Evolutionary conservation across 192 early-diverging fungal genomes (phyloP).

Genomic region (Chytriomyces confervae): DNA sequence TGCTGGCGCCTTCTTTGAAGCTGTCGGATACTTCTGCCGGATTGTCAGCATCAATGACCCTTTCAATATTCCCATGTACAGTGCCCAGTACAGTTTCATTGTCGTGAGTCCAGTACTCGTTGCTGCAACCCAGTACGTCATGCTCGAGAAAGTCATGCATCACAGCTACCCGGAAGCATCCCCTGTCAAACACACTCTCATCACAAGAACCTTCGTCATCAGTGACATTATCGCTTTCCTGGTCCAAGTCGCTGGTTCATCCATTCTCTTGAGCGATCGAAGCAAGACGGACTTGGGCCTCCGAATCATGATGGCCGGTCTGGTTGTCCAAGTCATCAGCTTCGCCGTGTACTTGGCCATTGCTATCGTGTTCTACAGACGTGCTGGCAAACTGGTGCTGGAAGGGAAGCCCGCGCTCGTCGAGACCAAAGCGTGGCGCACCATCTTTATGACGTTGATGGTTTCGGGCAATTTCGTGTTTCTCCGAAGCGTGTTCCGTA

Average conservation of each 20-base stretch:
- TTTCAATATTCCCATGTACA: conserved; percentile 14
- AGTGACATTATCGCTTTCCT: conserved; percentile 33
- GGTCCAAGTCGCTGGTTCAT: conserved; percentile 30
- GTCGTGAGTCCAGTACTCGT: conserved; percentile 37
- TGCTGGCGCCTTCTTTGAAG: neutral
- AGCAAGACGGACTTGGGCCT: neutral
- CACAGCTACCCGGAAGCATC: conserved; percentile 19
- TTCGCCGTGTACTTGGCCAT: conserved; percentile 23
- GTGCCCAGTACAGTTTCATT: conserved; percentile 23
- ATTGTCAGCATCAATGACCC: neutral
- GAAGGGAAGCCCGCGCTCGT: too few species aligned
- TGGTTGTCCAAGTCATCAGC: conserved; percentile 32
- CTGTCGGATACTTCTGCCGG: neutral
- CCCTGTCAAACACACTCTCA: conserved; percentile 1
- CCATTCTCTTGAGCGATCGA: conserved; percentile 6
- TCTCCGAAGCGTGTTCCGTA: conserved; percentile 36
- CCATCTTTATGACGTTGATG: neutral
- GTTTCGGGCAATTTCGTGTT: neutral
- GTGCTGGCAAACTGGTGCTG: neutral
- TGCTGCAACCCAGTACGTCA: conserved; percentile 32
- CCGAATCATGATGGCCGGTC: conserved; percentile 33
- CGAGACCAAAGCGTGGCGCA: conserved; percentile 20
- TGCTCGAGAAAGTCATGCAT: conserved; percentile 18
- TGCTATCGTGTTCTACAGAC: conserved; percentile 15
- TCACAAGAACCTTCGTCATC: conserved; percentile 34